phyloP scores from a whole-genome alignment of 2,329 filamentous ascomycete species.

The Nigrospora osmanthi region DNA sequence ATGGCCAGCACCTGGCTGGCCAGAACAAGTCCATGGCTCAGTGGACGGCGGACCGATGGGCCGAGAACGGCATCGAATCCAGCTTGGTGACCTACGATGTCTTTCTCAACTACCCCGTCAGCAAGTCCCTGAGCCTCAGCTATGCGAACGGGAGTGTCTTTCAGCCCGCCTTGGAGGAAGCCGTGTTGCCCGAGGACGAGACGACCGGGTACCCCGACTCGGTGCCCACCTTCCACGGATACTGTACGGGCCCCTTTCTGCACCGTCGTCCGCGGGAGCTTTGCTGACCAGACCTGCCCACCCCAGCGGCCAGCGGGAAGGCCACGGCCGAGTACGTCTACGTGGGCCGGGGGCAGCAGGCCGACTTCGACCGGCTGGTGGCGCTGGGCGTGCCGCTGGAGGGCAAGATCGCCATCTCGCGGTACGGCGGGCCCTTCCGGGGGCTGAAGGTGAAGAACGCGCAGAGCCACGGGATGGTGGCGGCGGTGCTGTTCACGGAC shows the following conservation, averaged over 20 bases:
- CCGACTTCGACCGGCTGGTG: constrained; percentile 65
- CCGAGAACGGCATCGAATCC: constrained; percentile 19
- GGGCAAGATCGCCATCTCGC: constrained; percentile 71
- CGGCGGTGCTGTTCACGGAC: constrained; percentile 64
- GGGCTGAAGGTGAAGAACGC: constrained; percentile 80
- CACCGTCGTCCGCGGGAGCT: too few species aligned
- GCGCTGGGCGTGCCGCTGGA: constrained; percentile 60
- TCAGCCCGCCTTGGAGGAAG: constrained; percentile 64
- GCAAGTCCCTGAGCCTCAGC: constrained; percentile 38
- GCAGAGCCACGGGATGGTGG: constrained; percentile 68
- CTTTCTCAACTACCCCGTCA: constrained; percentile 41
- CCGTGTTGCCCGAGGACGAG: constrained; percentile 64
- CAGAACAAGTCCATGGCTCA: constrained; percentile 19
- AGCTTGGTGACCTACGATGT: constrained; percentile 20
- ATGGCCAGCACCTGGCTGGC: constrained; percentile 21
- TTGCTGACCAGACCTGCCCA: too few species aligned
- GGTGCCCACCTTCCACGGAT: constrained; percentile 76
- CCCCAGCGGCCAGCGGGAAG: constrained; percentile 56
- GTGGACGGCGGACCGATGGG: constrained; percentile 21
- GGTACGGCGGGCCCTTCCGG: constrained; percentile 71
- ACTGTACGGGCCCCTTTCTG: constrained; percentile 30
- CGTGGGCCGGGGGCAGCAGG: constrained; percentile 67
- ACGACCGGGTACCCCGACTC: constrained; percentile 61
- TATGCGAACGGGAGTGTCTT: constrained; percentile 39
- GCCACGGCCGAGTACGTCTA: constrained; percentile 70